These are phyloP conservation scores for Spathaspora boniae DNA, from an alignment of 805 yeast genomes.

Conservation along the genomic window DNA sequence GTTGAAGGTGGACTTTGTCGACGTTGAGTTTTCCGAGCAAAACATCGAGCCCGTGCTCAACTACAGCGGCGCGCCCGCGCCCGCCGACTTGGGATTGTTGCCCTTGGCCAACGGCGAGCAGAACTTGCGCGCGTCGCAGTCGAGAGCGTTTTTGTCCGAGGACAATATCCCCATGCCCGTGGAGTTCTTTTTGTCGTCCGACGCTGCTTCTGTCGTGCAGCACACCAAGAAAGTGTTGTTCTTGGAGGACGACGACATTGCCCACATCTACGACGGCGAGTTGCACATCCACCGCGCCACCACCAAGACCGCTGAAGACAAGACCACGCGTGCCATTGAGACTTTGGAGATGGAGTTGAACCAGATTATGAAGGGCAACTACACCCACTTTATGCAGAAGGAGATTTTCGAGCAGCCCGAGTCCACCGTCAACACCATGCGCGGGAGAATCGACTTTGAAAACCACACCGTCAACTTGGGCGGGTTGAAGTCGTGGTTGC, in stretches of 20 bases:
- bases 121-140: constrained; percentile 79
- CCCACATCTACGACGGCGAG: constrained; percentile 97
- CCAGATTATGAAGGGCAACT: constrained; percentile 97
- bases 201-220: constrained; percentile 93
- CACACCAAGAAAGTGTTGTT: constrained; percentile 96
- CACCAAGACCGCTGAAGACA: constrained; percentile 73
- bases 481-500: constrained; percentile 80
- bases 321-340: constrained; percentile 94
- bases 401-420: constrained; percentile 99
- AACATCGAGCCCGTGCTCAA: constrained; percentile 15
- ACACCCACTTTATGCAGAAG: constrained; percentile 96
- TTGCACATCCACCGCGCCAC: constrained; percentile 92
- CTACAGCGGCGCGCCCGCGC: constrained; percentile 13
- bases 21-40: constrained; percentile 89
- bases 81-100: constrained; percentile 34
- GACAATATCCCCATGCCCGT: constrained; percentile 91
- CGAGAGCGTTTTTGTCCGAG: constrained; percentile 94
- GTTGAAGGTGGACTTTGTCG: constrained; percentile 96
- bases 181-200: constrained; percentile 94
- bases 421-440: constrained; percentile 96
- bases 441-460: constrained; percentile 96
- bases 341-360: constrained; percentile 95
- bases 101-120: constrained; percentile 54
- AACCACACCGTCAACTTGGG: constrained; percentile 76
- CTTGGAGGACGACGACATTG: constrained; percentile 97